A percentile compares a stretch with the other conserved stretches of the same genome.
These are phyloP conservation scores for Fimicolochytrium jonesii DNA, from an alignment of 192 early-diverging fungal genomes.

Conservation along the genomic window DNA sequence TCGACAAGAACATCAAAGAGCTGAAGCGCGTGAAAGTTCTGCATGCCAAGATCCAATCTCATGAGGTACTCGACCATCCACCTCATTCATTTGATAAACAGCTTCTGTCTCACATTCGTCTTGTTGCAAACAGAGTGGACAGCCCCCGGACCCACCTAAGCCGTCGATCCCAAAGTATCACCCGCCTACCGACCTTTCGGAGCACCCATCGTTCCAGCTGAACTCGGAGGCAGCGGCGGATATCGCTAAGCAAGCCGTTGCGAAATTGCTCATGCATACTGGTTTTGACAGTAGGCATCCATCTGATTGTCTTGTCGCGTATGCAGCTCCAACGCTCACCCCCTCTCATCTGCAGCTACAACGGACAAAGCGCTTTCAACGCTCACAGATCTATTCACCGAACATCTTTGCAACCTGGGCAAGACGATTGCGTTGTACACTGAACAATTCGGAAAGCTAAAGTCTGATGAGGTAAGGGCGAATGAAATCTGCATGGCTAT, in stretches of 20 bases:
- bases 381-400: slow-evolving; percentile 71
- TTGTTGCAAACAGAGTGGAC: too few relatives aligned
- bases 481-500: too few relatives aligned
- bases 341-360: not conserved
- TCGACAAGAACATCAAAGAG: slow-evolving; percentile 45
- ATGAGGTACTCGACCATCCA: too few relatives aligned
- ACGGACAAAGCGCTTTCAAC: slow-evolving; percentile 51
- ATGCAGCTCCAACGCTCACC: not conserved
- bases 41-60: slow-evolving; percentile 57
- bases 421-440: slow-evolving; percentile 72
- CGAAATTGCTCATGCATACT: slow-evolving; percentile 67
- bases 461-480: slow-evolving; percentile 65
- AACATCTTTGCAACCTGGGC: slow-evolving; percentile 82
- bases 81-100: too few relatives aligned
- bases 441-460: slow-evolving; percentile 67
- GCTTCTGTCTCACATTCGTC: not conserved
- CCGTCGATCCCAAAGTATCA: not conserved
- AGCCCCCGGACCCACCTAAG: too few relatives aligned
- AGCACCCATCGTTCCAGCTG: slow-evolving; percentile 9
- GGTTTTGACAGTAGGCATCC: slow-evolving; percentile 87
- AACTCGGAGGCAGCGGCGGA: slow-evolving; percentile 5
- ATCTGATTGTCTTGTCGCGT: too few relatives aligned
- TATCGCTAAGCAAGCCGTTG: slow-evolving; percentile 40
- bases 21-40: slow-evolving; percentile 53
- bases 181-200: not conserved